A percentile compares a stretch with the other conserved stretches of the same genome.
Evolutionary conservation across 306 rosid species (phyloP).

Genomic region (Aeschynomene evenia): DNA sequence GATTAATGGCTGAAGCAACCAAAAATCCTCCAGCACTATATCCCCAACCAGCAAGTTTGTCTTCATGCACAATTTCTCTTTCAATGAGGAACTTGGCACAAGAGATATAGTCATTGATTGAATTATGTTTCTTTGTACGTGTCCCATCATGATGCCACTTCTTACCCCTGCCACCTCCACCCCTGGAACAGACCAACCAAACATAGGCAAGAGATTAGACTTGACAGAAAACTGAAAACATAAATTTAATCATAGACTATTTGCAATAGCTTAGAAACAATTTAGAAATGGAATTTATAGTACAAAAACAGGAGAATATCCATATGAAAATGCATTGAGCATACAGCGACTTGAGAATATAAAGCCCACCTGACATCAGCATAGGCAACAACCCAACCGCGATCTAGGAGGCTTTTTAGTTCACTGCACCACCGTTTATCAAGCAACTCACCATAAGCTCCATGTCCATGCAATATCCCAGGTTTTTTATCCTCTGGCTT

Average conservation of each 20-base stretch:
- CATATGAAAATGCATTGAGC: neutral
- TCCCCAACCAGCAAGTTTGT: constrained; percentile 86
- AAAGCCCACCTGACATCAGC: constrained; percentile 88
- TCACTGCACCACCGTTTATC: constrained; percentile 90
- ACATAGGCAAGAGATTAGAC: constrained; percentile 23
- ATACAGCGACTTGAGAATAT: constrained; percentile 18
- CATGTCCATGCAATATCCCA: constrained; percentile 86
- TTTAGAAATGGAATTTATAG: constrained; percentile 17
- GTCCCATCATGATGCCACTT: constrained; percentile 91
- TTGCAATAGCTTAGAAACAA: constrained; percentile 12
- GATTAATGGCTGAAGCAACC: constrained; percentile 89
- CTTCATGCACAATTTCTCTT: constrained; percentile 61
- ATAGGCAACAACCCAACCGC: constrained; percentile 87
- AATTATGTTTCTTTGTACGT: constrained; percentile 59
- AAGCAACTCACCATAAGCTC: constrained; percentile 87
- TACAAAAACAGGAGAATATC: neutral
- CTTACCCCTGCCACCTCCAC: constrained; percentile 92
- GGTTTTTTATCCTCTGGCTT: constrained; percentile 62
- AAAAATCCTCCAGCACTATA: constrained; percentile 92
- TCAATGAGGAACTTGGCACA: constrained; percentile 83
- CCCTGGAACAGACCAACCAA: constrained; percentile 56
- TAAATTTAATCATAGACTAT: constrained; percentile 7
- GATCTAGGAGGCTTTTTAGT: constrained; percentile 92
- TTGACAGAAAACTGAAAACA: neutral
- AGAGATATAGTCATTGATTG: constrained; percentile 75